Conservation (phyloP, 805 yeast genomes). For the Ogataea thermomethanolica region DNA sequence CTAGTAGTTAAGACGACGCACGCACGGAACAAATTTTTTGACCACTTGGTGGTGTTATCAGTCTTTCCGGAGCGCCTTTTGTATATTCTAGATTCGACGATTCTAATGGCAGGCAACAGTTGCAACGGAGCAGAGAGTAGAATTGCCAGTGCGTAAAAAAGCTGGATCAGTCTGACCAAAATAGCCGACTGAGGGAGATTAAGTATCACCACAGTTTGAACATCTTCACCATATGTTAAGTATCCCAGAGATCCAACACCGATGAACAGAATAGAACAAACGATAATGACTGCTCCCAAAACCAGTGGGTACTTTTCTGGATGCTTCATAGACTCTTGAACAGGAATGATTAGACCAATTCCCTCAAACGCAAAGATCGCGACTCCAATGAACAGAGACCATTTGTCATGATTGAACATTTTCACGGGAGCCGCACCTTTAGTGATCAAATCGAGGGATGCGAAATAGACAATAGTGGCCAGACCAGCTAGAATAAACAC, state of each 20-base stretch:
- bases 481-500: slow-evolving; percentile 65
- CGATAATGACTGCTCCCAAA: slow-evolving; percentile 53
- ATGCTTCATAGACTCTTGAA: slow-evolving; percentile 75
- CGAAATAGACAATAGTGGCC: slow-evolving; percentile 57
- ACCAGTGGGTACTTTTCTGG: slow-evolving; percentile 73
- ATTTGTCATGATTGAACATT: slow-evolving; percentile 51
- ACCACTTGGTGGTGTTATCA: slow-evolving; percentile 55
- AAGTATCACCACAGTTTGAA: slow-evolving; percentile 65
- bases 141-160: slow-evolving; percentile 71
- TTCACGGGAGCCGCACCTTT: slow-evolving; percentile 51
- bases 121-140: slow-evolving; percentile 79
- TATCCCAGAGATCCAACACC: slow-evolving; percentile 68
- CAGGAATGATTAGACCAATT: slow-evolving; percentile 76
- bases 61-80: slow-evolving; percentile 55
- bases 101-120: slow-evolving; percentile 72
- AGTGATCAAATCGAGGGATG: slow-evolving; percentile 41
- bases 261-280: slow-evolving; percentile 61
- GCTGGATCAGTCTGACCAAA: slow-evolving; percentile 60
- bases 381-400: slow-evolving; percentile 75
- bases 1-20: slow-evolving; percentile 53
- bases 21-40: slow-evolving; percentile 57
- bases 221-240: slow-evolving; percentile 59
- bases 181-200: slow-evolving; percentile 69
- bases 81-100: slow-evolving; percentile 63
- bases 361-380: slow-evolving; percentile 90